Conservation (phyloP, 371 early-diverging fungal species). For the Mucor plumbeus region DNA sequence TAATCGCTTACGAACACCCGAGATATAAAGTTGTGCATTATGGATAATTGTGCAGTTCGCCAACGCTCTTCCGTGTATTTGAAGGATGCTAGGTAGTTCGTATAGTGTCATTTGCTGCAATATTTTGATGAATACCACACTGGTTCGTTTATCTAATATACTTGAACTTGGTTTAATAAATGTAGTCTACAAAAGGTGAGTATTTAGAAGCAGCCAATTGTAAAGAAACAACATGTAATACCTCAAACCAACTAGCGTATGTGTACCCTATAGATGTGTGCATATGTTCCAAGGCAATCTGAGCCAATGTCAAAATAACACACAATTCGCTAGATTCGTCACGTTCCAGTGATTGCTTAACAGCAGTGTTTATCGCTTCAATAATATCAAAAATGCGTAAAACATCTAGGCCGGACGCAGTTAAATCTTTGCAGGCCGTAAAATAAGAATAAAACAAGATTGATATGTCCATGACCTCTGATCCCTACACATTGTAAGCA, state of each 20-base stretch:
- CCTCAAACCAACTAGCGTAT: conserved; percentile 33
- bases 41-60: background rate
- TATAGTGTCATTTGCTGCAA: conserved; percentile 22
- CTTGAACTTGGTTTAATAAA: background rate
- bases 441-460: conserved; percentile 10
- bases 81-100: conserved; percentile 33
- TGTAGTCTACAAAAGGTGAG: background rate
- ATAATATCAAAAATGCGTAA: conserved; percentile 21
- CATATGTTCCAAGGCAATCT: conserved; percentile 24
- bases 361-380: conserved; percentile 10
- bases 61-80: conserved; percentile 24
- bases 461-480: conserved; percentile 13
- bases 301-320: conserved; percentile 17
- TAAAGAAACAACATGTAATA: background rate
- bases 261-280: conserved; percentile 17
- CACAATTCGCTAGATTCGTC: background rate
- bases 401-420: conserved; percentile 6
- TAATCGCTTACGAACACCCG: conserved; percentile 19
- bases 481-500: background rate
- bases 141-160: conserved; percentile 15
- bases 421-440: conserved; percentile 18
- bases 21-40: conserved; percentile 8
- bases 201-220: too few relatives aligned
- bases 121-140: conserved; percentile 12
- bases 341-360: conserved; percentile 3